These are phyloP conservation scores for Rostrohypoxylon terebratum DNA, from an alignment of 495 filamentous ascomycete species.

Conservation along the genomic window DNA sequence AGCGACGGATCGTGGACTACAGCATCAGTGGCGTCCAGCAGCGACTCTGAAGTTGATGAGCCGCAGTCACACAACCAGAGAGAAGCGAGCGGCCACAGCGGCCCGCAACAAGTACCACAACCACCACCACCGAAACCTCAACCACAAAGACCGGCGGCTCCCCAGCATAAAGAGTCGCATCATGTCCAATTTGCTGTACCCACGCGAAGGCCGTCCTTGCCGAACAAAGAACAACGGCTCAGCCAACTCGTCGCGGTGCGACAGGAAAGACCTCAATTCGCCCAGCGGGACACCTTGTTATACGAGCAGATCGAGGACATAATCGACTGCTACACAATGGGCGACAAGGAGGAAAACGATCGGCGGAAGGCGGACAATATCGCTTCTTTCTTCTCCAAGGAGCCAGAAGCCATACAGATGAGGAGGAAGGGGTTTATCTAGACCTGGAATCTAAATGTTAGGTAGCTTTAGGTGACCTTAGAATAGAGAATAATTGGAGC, in stretches of 20 bases:
- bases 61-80: not conserved
- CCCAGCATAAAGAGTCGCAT: not conserved
- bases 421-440: conserved; percentile 41
- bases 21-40: not conserved
- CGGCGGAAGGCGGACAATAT: conserved; percentile 16
- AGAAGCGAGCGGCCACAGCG: not conserved
- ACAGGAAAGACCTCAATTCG: not conserved
- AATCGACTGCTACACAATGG: conserved; percentile 45
- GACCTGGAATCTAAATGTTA: not conserved
- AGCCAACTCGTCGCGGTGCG: conserved; percentile 1
- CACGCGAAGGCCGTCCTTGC: not conserved
- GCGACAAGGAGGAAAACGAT: conserved; percentile 21
- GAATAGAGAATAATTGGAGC: not conserved
- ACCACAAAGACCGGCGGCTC: not conserved
- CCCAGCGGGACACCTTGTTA: conserved; percentile 21
- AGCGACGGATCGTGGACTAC: not conserved
- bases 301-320: conserved; percentile 46
- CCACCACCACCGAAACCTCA: not conserved
- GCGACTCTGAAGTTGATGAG: not conserved
- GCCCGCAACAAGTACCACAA: not conserved
- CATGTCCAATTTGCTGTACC: not conserved
- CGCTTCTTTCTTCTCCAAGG: conserved; percentile 25
- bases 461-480: not conserved
- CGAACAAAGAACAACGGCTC: not conserved
- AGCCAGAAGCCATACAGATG: conserved; percentile 34